Conservation (phyloP, 805 yeast species). For the Phaffomyces opuntiae region DNA sequence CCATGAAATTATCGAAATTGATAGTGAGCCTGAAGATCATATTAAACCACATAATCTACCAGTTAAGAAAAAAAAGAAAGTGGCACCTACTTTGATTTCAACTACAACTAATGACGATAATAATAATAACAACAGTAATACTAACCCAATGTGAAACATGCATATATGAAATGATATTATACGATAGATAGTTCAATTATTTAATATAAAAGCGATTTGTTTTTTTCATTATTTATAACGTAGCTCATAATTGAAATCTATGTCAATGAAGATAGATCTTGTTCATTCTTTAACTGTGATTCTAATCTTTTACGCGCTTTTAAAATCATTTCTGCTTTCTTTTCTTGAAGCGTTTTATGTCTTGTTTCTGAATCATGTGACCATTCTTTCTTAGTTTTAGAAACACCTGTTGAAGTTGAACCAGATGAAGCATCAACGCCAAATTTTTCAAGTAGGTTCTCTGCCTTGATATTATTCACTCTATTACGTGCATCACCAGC, state of each 20-base stretch:
- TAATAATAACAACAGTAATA: too few species aligned
- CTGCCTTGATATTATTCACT: conserved; percentile 19
- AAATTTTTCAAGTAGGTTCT: conserved; percentile 36
- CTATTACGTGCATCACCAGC: conserved; percentile 16
- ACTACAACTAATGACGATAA: not conserved
- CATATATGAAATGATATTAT: too few species aligned
- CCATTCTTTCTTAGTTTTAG: conserved; percentile 30
- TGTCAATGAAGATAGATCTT: conserved; percentile 12
- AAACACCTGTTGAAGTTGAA: not conserved
- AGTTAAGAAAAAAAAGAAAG: conserved; percentile 26
- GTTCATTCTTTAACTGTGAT: conserved; percentile 22
- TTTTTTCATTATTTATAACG: too few species aligned
- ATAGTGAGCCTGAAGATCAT: not conserved
- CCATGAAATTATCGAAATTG: not conserved
- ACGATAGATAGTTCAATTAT: too few species aligned
- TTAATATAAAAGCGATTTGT: too few species aligned
- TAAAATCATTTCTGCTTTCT: conserved; percentile 51
- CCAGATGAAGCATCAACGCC: conserved; percentile 24
- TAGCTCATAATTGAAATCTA: too few species aligned
- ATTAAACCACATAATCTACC: not conserved
- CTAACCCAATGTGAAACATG: too few species aligned
- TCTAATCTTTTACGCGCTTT: conserved; percentile 56
- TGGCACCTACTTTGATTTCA: conserved; percentile 10
- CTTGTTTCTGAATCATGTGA: conserved; percentile 35
- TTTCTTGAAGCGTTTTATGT: conserved; percentile 36